Base-by-base conservation (phyloP, 2,329 filamentous ascomycete species). In the Colletotrichum kahawae region DNA sequence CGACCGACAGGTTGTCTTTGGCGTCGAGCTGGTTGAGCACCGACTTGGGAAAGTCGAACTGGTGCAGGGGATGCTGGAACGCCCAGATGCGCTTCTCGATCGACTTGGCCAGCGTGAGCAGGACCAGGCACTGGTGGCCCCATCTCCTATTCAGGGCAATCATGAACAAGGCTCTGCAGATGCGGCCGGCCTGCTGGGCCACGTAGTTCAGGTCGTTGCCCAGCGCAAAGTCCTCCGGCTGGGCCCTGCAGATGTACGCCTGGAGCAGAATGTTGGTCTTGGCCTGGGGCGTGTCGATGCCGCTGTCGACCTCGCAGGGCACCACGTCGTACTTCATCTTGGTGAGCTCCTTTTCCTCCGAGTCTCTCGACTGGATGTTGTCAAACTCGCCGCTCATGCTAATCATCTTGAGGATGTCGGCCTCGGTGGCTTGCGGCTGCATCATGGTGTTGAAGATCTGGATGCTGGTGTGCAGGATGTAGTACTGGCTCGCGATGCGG, bases 371-470 rank as follows among this genome's bases (percentile, higher is more conserved):
- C 82, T 98, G 96, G 56, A 99, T 95, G 78, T 99, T 98, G 86
- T 98, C 95, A 79, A 99, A 99, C 83, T 99, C 97, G 78, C 96
- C 95, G 82, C 96, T 98, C 94, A 97, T 95, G 79, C 95, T 96
- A 81, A 99, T 95, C 95, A 99, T 98, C 81, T 94, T 95, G 69
- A 99, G 87, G 62, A 98, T 93, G 81, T 99, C 97, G 7, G 95
- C 95, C 84, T 99, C 97, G 0, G 94, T 95, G 12, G 95, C 93
- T 31, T 92, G 91, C 2, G 95, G 93, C 67, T 91, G 90, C 97
- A 99, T 98, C 93, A 97, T 94, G 7, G 92, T 92, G 84, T 98
- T 99, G 90, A 99, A 99, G 56, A 98, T 94, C 82, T 98, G 94
- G 77, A 99, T 94, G 83, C 95, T 98, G 16, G 94, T 94, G 80